These are phyloP conservation scores for Houttuynia cordata DNA, from an alignment of 164 flowering plant genomes.

Conservation along the genomic window DNA sequence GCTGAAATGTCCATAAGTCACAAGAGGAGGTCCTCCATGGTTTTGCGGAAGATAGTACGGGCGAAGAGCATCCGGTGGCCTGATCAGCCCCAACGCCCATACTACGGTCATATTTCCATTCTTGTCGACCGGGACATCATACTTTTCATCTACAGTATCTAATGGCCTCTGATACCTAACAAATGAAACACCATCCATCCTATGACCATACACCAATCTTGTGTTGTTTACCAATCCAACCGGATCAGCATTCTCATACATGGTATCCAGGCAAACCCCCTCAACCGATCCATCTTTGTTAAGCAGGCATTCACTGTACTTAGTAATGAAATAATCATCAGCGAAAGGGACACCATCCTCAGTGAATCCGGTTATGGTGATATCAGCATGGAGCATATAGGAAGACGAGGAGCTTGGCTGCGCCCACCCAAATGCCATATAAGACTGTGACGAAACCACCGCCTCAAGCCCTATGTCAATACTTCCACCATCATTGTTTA, in stretches of 20 bases:
- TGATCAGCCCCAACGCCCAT: conserved; percentile 88
- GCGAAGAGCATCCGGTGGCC: conserved; percentile 72
- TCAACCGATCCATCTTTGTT: conserved; percentile 47
- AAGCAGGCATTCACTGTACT: conserved; percentile 61
- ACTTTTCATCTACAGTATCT: conserved; percentile 45
- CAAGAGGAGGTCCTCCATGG: conserved; percentile 51
- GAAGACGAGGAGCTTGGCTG: conserved; percentile 30
- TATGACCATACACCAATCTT: conserved; percentile 66
- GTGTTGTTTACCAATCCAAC: conserved; percentile 56
- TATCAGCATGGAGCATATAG: conserved; percentile 68
- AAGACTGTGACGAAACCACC: conserved; percentile 36
- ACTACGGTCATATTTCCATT: conserved; percentile 57
- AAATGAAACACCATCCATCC: conserved; percentile 86
- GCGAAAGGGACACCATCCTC: conserved; percentile 77
- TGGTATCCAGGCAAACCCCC: conserved; percentile 89
- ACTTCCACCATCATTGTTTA: conserved; percentile 25
- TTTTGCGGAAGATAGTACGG: conserved; percentile 84
- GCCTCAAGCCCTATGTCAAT: conserved; percentile 90
- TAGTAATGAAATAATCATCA: conserved; percentile 73
- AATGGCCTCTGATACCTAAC: conserved; percentile 58
- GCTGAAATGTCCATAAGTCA: conserved; percentile 44
- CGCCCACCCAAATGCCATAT: conserved; percentile 97
- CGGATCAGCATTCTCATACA: conserved; percentile 42
- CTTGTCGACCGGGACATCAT: conserved; percentile 44
- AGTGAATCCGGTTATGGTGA: conserved; percentile 68